These are phyloP conservation scores for Plasmopara viticola DNA, from an alignment of 352 stramenopile species.

Conservation along the genomic window DNA sequence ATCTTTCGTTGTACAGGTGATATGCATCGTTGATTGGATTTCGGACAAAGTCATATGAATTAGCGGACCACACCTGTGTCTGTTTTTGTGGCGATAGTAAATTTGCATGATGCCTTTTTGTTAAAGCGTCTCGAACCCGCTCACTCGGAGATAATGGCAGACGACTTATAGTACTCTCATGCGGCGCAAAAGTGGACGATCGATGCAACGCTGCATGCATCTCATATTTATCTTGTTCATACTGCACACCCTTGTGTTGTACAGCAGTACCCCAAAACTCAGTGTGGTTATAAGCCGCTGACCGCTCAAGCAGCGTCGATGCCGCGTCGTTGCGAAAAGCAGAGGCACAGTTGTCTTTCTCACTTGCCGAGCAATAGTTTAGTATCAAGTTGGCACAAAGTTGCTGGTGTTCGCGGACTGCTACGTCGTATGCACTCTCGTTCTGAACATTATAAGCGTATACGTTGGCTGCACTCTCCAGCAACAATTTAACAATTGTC, in stretches of 20 bases:
- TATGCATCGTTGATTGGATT: conserved; percentile 20
- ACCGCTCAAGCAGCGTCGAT: conserved; percentile 31
- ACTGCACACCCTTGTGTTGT: conserved; percentile 2
- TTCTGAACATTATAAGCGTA: conserved; percentile 48
- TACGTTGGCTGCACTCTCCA: conserved; percentile 74
- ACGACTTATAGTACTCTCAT: conserved; percentile 14
- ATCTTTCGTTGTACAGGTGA: conserved; percentile 18
- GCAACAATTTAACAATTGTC: conserved; percentile 55
- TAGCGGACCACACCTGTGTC: background rate
- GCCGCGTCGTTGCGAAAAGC: conserved; percentile 38
- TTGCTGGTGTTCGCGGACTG: conserved; percentile 43
- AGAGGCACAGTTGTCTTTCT: conserved; percentile 22
- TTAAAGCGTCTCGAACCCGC: conserved; percentile 46
- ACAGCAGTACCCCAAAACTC: conserved; percentile 10
- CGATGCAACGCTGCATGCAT: conserved; percentile 11
- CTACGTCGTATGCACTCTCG: conserved; percentile 64
- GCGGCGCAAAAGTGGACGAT: conserved; percentile 7
- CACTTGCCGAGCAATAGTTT: conserved; percentile 44
- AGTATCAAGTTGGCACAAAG: conserved; percentile 45
- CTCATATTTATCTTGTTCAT: conserved; percentile 12
- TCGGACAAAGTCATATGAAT: conserved; percentile 32
- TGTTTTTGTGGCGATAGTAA: conserved; percentile 13
- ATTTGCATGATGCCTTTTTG: conserved; percentile 27
- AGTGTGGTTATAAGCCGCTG: conserved; percentile 11
- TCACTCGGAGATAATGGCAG: conserved; percentile 45